phyloP scores from a whole-genome alignment of 768 basidiomycete genomes.

The Pholiota conissans region DNA sequence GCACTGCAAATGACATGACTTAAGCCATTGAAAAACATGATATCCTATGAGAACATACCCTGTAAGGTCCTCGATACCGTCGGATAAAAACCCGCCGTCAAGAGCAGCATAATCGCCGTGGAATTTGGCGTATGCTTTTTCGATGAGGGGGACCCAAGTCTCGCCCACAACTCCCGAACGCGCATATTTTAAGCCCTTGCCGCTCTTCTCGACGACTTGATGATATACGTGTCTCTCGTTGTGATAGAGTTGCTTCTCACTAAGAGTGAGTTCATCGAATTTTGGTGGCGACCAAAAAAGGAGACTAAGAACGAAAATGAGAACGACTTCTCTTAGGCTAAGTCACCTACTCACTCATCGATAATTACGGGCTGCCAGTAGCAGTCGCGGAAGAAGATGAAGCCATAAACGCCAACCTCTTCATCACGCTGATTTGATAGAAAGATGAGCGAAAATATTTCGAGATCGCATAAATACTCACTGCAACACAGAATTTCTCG shows the following conservation, averaged over 20 bases:
- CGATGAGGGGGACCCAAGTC: conserved; percentile 23
- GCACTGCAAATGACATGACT: conserved; percentile 23
- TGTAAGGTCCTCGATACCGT: conserved; percentile 40
- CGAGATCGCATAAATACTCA: conserved; percentile 13
- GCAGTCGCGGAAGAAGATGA: conserved; percentile 54
- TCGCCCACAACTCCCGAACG: conserved; percentile 18
- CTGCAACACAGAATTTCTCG: conserved; percentile 48
- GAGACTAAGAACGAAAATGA: conserved; percentile 4
- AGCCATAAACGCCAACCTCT: conserved; percentile 56
- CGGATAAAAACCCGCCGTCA: conserved; percentile 25
- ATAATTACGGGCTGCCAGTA: conserved; percentile 54
- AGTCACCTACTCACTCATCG: conserved; percentile 45
- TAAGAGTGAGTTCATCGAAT: conserved; percentile 15
- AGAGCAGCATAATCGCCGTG: conserved; percentile 19
- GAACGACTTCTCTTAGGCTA: neutral
- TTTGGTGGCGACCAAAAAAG: conserved; percentile 18
- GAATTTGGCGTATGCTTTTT: conserved; percentile 21
- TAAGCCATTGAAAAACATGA: neutral
- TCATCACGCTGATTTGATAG: conserved; percentile 42
- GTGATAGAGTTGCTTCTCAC: conserved; percentile 15
- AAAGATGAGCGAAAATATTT: neutral
- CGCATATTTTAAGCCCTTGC: conserved; percentile 17
- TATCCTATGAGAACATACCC: neutral
- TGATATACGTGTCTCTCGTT: conserved; percentile 13
- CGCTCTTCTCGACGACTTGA: conserved; percentile 16